Evolutionary conservation across 257 asterid species (phyloP), one percentile per base, ranked within the genome.

Genomic region (Nicotiana attenuata): DNA sequence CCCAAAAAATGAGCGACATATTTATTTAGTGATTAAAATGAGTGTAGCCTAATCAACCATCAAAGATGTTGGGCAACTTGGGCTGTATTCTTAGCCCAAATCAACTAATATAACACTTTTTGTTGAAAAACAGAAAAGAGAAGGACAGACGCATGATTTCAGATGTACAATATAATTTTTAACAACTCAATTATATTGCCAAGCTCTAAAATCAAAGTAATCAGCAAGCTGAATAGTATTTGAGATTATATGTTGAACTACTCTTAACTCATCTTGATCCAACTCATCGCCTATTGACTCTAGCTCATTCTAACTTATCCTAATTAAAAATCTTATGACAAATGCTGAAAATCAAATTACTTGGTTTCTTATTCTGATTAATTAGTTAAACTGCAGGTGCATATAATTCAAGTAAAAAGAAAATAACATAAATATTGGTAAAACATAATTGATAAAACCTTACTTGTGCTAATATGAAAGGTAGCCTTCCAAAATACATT

Each of bases 381-480:
- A 55, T 55, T 33, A 67, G 76, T 67, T 67, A 67, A 10, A 33
- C 16, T 47, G 55, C 5, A 65, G 11, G 1, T 16, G 24, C 77
- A 13, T n/a, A 69, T 41, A 69, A 17, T 56, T 56, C 10, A 17
- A 56, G 22, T 56, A 66, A 17, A 0, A 35, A 31, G 5, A 31
- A 33, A 1, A 52, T 50, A 29, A 76, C 24, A 47, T 76, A 4
- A 26, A 9, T 53, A 28, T 28, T 28, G 16, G 24, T 1, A 24
- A 76, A 28, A 29, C 20, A 22, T 7, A 31, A 38, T 24, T 31
- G 69, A n/a, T n/a, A 11, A 45, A 26, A 22, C 0, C 89, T 88
- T 87, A 93, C 97, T 84, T 81, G 91, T 81, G 97, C 86, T 2
- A 16, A 65, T 52, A 93, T 94, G 19, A 93, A 85, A 82, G 93